Evolutionary conservation across 2,329 filamentous ascomycete genomes (phyloP).

Genomic region (Chaetomiaceae sp.): DNA sequence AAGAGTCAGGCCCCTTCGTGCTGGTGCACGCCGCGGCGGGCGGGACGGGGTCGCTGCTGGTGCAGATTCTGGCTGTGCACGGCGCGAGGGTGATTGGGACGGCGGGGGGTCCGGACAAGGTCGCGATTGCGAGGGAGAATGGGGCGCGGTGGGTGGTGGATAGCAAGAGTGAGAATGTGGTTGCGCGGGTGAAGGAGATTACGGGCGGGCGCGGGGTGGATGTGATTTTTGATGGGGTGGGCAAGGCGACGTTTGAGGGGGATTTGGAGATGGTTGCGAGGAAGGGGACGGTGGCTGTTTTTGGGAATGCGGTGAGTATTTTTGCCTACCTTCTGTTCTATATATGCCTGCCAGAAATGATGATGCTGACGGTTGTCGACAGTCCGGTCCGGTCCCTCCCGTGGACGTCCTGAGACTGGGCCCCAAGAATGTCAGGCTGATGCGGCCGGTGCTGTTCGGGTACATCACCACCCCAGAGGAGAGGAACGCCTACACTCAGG

Average conservation of each 20-base stretch:
- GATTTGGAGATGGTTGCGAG: slow-evolving; percentile 67
- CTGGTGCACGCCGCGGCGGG: slow-evolving; percentile 83
- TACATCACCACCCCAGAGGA: slow-evolving; percentile 69
- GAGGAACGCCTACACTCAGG: slow-evolving; percentile 61
- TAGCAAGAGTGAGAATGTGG: slow-evolving; percentile 57
- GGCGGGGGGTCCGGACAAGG: slow-evolving; percentile 68
- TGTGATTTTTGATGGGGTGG: slow-evolving; percentile 82
- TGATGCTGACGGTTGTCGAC: slow-evolving; percentile 18
- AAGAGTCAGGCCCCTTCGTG: slow-evolving; percentile 73
- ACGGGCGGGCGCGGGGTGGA: slow-evolving; percentile 68
- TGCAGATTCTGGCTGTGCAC: slow-evolving; percentile 65
- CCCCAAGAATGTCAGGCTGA: slow-evolving; percentile 71
- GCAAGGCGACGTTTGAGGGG: slow-evolving; percentile 76
- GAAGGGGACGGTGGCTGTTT: slow-evolving; percentile 73
- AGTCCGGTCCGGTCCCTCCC: slow-evolving; percentile 70
- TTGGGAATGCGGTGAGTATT: slow-evolving; percentile 68
- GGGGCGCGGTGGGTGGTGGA: slow-evolving; percentile 71
- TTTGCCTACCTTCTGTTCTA: neutral
- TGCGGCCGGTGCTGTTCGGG: slow-evolving; percentile 67
- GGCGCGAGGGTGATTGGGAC: slow-evolving; percentile 79
- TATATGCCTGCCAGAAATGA: neutral
- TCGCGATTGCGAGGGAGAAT: slow-evolving; percentile 60
- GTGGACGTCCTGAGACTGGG: slow-evolving; percentile 52
- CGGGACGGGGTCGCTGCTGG: slow-evolving; percentile 70
- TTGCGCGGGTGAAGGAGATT: slow-evolving; percentile 58